phyloP scores from a whole-genome alignment of 2,329 filamentous ascomycete genomes.

The Rhytidhysteron rufulum region DNA sequence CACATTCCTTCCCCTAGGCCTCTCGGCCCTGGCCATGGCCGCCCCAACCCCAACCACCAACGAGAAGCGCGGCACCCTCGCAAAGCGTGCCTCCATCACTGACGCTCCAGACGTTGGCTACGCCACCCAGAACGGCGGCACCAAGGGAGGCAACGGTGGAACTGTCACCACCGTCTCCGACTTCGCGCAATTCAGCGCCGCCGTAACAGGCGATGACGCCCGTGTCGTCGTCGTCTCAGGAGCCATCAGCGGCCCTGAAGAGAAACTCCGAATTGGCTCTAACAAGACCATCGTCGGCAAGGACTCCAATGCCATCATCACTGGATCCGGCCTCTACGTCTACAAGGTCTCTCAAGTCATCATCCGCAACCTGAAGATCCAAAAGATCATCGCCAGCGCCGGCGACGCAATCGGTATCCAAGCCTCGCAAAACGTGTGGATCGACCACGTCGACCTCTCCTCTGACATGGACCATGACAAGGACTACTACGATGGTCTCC shows the following conservation, averaged over 20 bases:
- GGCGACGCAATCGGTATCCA: conserved; percentile 54
- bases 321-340: conserved; percentile 47
- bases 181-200: conserved; percentile 39
- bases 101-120: conserved; percentile 28
- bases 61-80: conserved; percentile 15
- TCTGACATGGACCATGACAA: conserved; percentile 59
- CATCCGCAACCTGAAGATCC: conserved; percentile 53
- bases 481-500: conserved; percentile 66
- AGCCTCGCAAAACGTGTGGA: conserved; percentile 53
- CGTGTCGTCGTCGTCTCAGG: conserved; percentile 48
- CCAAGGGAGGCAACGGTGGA: conserved; percentile 38
- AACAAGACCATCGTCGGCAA: conserved; percentile 53
- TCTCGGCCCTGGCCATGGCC: conserved; percentile 30
- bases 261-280: conserved; percentile 43
- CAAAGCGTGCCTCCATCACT: conserved; percentile 25
- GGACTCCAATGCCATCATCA: conserved; percentile 42
- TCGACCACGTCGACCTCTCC: conserved; percentile 65
- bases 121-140: conserved; percentile 33
- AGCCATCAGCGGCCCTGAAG: conserved; percentile 39
- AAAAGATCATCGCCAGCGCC: conserved; percentile 44
- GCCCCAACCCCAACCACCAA: conserved; percentile 23
- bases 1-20: conserved; percentile 23
- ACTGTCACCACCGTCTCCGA: conserved; percentile 31
- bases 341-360: conserved; percentile 53
- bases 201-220: conserved; percentile 41